A percentile compares a stretch with the other conserved stretches of the same genome.
Conservation (phyloP, 1,284 basidiomycete species). For the Moniliophthora roreri region DNA sequence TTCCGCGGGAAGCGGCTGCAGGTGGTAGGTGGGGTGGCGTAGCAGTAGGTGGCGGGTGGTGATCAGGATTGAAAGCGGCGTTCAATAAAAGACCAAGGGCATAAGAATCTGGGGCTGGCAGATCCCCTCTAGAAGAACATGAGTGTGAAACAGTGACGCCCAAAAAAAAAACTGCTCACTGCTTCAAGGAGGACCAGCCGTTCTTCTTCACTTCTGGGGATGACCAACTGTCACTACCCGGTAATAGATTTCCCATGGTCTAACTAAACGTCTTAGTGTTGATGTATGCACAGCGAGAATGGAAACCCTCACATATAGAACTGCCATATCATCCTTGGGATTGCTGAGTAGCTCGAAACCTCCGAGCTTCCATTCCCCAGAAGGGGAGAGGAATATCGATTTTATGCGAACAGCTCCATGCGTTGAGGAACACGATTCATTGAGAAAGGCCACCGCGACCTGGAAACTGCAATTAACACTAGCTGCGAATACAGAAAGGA, state of each 20-base stretch:
- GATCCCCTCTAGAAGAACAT: constrained; percentile 54
- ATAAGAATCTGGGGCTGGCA: constrained; percentile 81
- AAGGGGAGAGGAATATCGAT: constrained; percentile 86
- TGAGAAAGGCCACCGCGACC: constrained; percentile 91
- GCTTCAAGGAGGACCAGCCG: constrained; percentile 83
- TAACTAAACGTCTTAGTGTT: constrained; percentile 30
- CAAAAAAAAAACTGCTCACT: constrained; percentile 49
- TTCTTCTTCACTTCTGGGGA: constrained; percentile 91
- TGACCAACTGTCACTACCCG: constrained; percentile 56
- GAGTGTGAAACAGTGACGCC: constrained; percentile 11
- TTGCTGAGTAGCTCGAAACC: constrained; percentile 92
- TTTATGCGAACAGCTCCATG: constrained; percentile 85
- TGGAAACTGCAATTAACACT: constrained; percentile 28
- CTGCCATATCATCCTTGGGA: constrained; percentile 71
- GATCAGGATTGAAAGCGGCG: constrained; percentile 80
- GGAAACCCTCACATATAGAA: constrained; percentile 70
- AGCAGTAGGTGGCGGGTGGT: constrained; percentile 68
- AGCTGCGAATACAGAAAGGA: constrained; percentile 1
- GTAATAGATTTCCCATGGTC: constrained; percentile 72
- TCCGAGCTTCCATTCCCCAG: constrained; percentile 95
- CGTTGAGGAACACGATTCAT: constrained; percentile 81
- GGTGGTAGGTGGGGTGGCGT: constrained; percentile 75
- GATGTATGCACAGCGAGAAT: constrained; percentile 14
- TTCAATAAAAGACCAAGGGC: constrained; percentile 85
- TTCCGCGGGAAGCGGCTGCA: constrained; percentile 69